Percentiles rank a stretch among this genome's conserved stretches.
Evolutionary conservation across 192 early-diverging fungal genomes (phyloP).

Genomic region (Chytriomyces confervae): DNA sequence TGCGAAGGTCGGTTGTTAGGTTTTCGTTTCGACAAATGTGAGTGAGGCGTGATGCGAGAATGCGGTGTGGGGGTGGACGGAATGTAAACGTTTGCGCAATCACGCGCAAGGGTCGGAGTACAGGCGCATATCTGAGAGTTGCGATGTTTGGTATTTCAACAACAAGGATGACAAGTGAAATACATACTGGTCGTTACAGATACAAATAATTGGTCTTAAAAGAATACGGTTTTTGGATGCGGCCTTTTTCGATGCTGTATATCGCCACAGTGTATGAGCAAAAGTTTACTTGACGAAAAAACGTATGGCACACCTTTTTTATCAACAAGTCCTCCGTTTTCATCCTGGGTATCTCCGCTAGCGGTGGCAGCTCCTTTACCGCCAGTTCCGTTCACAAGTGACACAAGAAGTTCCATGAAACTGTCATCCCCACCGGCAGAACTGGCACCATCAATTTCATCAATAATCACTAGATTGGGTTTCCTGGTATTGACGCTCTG

Average conservation of each 20-base stretch:
- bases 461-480: slow-evolving; percentile 87
- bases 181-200: slow-evolving; percentile 92
- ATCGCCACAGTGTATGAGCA: background rate
- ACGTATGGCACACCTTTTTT: background rate
- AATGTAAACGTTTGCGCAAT: slow-evolving; percentile 79
- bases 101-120: slow-evolving; percentile 81
- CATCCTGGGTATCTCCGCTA: background rate
- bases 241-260: slow-evolving; percentile 25
- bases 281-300: background rate
- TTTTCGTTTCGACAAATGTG: slow-evolving; percentile 82
- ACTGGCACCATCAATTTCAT: slow-evolving; percentile 94
- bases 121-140: slow-evolving; percentile 76
- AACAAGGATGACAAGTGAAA: background rate
- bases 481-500: slow-evolving; percentile 69
- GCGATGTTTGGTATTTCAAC: background rate
- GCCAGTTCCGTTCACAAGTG: slow-evolving; percentile 50
- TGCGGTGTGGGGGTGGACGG: slow-evolving; percentile 59
- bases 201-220: slow-evolving; percentile 94
- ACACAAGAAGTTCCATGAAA: slow-evolving; percentile 82
- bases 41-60: slow-evolving; percentile 76
- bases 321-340: background rate
- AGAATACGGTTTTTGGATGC: slow-evolving; percentile 48
- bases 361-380: background rate
- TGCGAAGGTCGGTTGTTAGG: slow-evolving; percentile 73
- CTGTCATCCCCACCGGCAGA: slow-evolving; percentile 73